Base-by-base conservation (phyloP, 1,284 basidiomycete genomes). In the Phylloporus gajari region DNA sequence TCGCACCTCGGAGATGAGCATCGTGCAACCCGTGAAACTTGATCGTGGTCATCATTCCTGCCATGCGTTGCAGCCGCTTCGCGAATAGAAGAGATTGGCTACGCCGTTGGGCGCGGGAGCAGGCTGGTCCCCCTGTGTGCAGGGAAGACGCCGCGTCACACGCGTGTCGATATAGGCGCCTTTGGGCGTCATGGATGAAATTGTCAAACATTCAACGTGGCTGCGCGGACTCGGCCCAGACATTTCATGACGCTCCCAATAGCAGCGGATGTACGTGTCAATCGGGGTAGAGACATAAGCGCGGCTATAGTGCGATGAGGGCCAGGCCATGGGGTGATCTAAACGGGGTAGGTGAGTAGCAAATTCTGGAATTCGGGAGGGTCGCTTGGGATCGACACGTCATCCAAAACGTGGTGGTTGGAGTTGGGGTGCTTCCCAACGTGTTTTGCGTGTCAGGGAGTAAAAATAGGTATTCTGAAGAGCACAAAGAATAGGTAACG, bases 21-120 rank as follows among this genome's bases (percentile, higher is more conserved):
- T 60, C 62, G 68, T 67, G 66, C 23, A 15, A 35, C 48, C 70
- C 68, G 44, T 60, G 68, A 62, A 48, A n/a, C 65, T 51, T 74
- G 75, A 64, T 73, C 68, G 19, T 70, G 65, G 6, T 12, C 46
- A 61, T 74, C 68, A 44, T 75, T 72, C 63, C 75, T 75, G 23
- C 79, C 44, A 23, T 75, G 82, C 53, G 81, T 84, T 48, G 88
- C 87, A 25, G 91, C 90, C 90, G 75, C 91, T 92, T 78, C 88
- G 85, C 61, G 91, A 93, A 78, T 91, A 89, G 78, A 90, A 88
- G 51, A 73, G 64, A 65, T 78, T 72, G 65, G 76, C 69, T n/a
- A 76, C 74, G 30, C 78, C 78, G 51, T 73, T 70, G 65, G 75
- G 75, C 46, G 74, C 69, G 68, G 75, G 75, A 53, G 74, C 25